These are phyloP conservation scores for Verticillium zaregamsianum DNA, from an alignment of 2,329 filamentous ascomycete species.

Conservation along the genomic window DNA sequence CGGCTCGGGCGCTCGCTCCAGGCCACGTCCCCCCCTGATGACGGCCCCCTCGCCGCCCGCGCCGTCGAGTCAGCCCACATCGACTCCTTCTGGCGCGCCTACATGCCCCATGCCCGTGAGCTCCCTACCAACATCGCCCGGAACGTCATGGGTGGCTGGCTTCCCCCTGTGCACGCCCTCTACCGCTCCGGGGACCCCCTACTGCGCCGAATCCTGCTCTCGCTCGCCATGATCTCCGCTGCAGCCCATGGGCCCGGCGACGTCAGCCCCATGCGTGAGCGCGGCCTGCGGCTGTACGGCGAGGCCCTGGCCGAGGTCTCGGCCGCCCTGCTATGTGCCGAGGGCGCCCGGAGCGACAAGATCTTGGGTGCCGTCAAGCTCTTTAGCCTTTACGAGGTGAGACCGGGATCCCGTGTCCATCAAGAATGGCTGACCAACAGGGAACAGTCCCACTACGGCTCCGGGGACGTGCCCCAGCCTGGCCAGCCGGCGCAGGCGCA, in stretches of 20 bases:
- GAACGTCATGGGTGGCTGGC: background rate
- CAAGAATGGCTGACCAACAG: background rate
- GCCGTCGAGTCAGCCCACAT: background rate
- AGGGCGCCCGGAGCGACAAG: background rate
- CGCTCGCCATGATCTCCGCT: constrained; percentile 1
- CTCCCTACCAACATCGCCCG: background rate
- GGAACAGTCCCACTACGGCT: constrained; percentile 1
- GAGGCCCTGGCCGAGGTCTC: constrained; percentile 3
- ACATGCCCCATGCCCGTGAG: background rate
- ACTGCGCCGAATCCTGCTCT: background rate
- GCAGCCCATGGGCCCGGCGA: background rate
- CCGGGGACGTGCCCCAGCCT: background rate
- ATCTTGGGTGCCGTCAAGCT: constrained; percentile 2
- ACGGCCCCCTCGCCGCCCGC: background rate
- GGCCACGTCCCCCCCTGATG: background rate
- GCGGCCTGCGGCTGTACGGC: constrained; percentile 2
- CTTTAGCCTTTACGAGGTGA: constrained; percentile 4
- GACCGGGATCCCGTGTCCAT: background rate
- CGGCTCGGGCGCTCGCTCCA: background rate
- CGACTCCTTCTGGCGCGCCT: background rate
- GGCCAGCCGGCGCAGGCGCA: background rate
- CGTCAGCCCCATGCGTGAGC: background rate
- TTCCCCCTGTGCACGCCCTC: background rate
- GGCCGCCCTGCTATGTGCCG: background rate
- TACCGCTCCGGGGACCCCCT: background rate